A percentile compares a stretch with the other conserved stretches of the same genome.
Evolutionary conservation across 306 rosid genomes (phyloP).

Genomic region (Cucurbita maxima): DNA sequence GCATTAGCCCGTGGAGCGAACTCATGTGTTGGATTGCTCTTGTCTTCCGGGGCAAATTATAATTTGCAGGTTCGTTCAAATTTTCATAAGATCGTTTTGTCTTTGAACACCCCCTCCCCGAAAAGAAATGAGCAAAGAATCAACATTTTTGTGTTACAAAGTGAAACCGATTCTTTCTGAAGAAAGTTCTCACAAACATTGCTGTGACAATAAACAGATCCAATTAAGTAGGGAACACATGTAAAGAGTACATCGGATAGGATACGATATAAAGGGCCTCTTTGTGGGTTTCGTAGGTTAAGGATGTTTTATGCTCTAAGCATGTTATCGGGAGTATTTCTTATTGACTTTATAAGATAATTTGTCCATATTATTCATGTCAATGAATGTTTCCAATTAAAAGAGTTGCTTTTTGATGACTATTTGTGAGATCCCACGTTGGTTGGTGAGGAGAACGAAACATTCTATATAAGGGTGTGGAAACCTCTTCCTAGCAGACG

Average conservation of each 20-base stretch:
- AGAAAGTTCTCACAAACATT: background rate
- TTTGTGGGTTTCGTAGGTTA: background rate
- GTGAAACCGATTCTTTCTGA: background rate
- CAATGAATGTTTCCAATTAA: background rate
- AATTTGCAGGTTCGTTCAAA: constrained; percentile 62
- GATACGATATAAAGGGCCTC: background rate
- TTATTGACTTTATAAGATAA: background rate
- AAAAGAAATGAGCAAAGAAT: too few species aligned
- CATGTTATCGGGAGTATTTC: background rate
- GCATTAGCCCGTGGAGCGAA: constrained; percentile 97
- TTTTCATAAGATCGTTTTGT: background rate
- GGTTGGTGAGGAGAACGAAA: too few species aligned
- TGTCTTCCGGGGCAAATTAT: constrained; percentile 73
- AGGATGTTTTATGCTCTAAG: background rate
- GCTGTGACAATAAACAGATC: background rate
- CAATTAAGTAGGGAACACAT: background rate
- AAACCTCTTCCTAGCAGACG: too few species aligned
- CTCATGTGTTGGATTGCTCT: constrained; percentile 82
- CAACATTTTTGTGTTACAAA: background rate
- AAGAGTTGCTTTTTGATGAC: background rate
- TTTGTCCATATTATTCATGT: background rate
- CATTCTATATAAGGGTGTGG: too few species aligned
- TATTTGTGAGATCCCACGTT: too few species aligned
- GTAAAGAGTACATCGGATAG: background rate
- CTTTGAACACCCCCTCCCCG: background rate